These are phyloP conservation scores for Baudoinia panamericana DNA, from an alignment of 495 filamentous ascomycete species.

Conservation along the genomic window DNA sequence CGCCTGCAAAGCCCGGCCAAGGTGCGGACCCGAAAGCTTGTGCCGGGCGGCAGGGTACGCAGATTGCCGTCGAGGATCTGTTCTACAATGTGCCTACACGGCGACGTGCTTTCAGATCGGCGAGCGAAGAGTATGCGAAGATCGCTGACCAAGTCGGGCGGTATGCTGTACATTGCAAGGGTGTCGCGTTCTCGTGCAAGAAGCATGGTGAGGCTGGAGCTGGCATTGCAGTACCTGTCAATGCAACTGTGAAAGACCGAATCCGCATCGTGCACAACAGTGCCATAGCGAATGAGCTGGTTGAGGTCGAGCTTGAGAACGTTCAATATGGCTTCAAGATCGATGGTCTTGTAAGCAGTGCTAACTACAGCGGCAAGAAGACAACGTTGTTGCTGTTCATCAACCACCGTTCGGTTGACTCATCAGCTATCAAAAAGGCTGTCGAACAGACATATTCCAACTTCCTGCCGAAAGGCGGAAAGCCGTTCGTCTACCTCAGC, in stretches of 20 bases:
- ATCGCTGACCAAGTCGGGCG: constrained; percentile 90
- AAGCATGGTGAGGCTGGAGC: constrained; percentile 81
- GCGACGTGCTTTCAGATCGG: constrained; percentile 76
- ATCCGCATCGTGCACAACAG: constrained; percentile 85
- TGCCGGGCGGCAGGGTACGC: constrained; percentile 86
- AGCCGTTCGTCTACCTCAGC: constrained; percentile 88
- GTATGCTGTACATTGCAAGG: constrained; percentile 86
- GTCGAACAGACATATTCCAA: constrained; percentile 81
- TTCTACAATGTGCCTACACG: constrained; percentile 94
- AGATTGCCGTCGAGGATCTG: constrained; percentile 91
- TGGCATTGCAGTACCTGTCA: constrained; percentile 63
- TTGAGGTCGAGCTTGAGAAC: constrained; percentile 61
- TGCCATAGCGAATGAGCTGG: constrained; percentile 75
- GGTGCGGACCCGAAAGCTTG: constrained; percentile 74
- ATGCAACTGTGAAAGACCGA: constrained; percentile 59
- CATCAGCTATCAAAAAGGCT: constrained; percentile 73
- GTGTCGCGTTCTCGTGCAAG: constrained; percentile 90
- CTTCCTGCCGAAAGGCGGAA: constrained; percentile 88
- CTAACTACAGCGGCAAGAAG: constrained; percentile 90
- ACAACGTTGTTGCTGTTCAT: constrained; percentile 88
- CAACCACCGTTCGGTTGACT: constrained; percentile 95
- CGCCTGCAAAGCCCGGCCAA: constrained; percentile 83
- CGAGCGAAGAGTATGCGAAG: constrained; percentile 94
- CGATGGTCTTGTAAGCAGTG: constrained; percentile 74
- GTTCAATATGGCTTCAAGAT: constrained; percentile 71